Evolutionary conservation across 805 yeast species (phyloP), one percentile per base, ranked within the genome.

Genomic region (Myxozyma vanderwaltii): DNA sequence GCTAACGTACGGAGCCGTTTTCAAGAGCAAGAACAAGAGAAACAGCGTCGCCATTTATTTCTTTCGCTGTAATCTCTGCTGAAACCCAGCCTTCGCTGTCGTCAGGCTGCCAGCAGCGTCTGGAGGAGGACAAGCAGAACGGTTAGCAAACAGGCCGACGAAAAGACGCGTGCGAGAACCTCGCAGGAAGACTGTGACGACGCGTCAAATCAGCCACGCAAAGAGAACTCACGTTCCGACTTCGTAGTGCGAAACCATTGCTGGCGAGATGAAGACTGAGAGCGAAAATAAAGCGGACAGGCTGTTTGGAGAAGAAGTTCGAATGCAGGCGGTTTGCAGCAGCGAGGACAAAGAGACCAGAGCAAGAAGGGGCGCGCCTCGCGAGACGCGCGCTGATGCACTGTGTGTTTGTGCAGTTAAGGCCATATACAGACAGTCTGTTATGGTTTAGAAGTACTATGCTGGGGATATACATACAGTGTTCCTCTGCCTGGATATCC

Each of bases 41-140:
- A 61, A 79, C 79, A 67, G 80, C 81, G 60, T 74, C 73, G 58
- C 75, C 81, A 48, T 71, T 74, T 23, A 77, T 72, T 26, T 75
- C 73, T 51, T 76, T 76, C 54, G 75, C 73, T 26, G 75, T 76
- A 52, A 87, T 85, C 54, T 81, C 82, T 44, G 86, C 88, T 24
- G 89, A 88, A 24, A 86, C 75, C 91, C 92, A 88, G 23, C 94
- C 95, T 63, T 80, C 78, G 45, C 77, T 75, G 51, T 81, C 83
- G 71, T 88, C 91, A 17, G 90, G 91, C 67, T 83, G 81, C 95
- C 95, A 88, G 76, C 92, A 87, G 66, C 78, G 76, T 48, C 77
- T 74, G 47, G n/a, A 38, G 35, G 17, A 17, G n/a, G 13, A n/a
- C n/a, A n/a, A n/a, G 31, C 27, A n/a, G 33, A 15, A 19, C 21